Evolutionary conservation across 2,329 filamentous ascomycete genomes (phyloP).

Genomic region (Aspergillus pseudonomiae): DNA sequence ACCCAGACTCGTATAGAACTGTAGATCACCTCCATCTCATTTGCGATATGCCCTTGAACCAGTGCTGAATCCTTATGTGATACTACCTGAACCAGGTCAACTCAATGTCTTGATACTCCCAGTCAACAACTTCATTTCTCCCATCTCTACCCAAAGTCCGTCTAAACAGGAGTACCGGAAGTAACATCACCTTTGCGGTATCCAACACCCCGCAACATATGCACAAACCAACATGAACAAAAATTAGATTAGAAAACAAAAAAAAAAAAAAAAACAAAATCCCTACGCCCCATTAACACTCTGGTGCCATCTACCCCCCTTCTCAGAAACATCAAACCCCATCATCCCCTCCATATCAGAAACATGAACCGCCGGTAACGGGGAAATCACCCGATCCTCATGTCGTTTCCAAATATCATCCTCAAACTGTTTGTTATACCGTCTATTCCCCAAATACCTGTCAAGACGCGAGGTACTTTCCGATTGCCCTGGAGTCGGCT

Average conservation of each 20-base stretch:
- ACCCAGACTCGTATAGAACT: neutral
- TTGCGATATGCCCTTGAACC: neutral
- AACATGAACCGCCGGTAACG: conserved; percentile 16
- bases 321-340: conserved; percentile 14
- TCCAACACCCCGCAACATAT: neutral
- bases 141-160: neutral
- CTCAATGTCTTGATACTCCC: neutral
- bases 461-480: conserved; percentile 30
- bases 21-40: neutral
- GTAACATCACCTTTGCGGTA: neutral
- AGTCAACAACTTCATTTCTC: neutral
- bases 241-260: neutral
- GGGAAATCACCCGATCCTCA: conserved; percentile 18
- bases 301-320: conserved; percentile 4
- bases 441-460: conserved; percentile 29
- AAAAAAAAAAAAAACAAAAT: neutral
- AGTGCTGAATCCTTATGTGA: too few relatives aligned
- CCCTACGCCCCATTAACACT: neutral
- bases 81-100: neutral
- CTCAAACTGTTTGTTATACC: conserved; percentile 24
- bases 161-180: neutral
- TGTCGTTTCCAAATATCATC: conserved; percentile 38
- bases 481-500: conserved; percentile 8
- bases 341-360: conserved; percentile 11
- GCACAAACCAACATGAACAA: neutral